Base-by-base conservation (phyloP, 2,329 filamentous ascomycete species). In the Huntiella omanensis region DNA sequence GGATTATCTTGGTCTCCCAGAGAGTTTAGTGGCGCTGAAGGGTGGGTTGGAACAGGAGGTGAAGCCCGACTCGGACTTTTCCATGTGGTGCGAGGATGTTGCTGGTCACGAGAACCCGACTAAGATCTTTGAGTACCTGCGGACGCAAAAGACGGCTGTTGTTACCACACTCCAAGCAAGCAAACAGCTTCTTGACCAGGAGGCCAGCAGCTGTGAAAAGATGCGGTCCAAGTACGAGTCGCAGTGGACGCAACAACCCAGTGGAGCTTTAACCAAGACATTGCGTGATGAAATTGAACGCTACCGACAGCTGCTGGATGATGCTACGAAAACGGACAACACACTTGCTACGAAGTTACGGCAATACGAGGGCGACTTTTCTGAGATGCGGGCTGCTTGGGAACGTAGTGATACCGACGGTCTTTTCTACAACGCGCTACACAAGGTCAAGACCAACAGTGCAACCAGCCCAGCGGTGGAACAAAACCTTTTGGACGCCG, bases 181-280 rank as follows among this genome's bases (percentile, higher is more conserved):
- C 55, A 77, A 79, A 47, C 93, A 93, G 59, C 83, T 92, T 56
- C 65, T 98, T 37, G 91, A 98, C 54, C 86, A 91, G 77, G 91
- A 98, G 60, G 92, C 96, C 63, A 92, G 84, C 47, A 84, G 96
- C 0, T 98, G 91, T 59, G 91, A 98, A 61, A 98, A 96, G 68
- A 98, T 98, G 91, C 76, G 91, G 40, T 92, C 86, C 10, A 98
- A 98, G 60, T 96, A 96, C 59, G 87, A 88, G 47, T 73, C 71
- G 22, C 88, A 96, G 46, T 98, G 91, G 91, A 94, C 85, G 13
- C 91, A 98, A 56, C 91, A 98, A 57, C 91, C 91, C 8, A 96
- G 88, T 58, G 84, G 83, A 32, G 73, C 84, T 48, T 70, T 98
- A 36, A 98, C 88, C 1, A 78, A 83, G 3, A 96, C 88, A 0